Evolutionary conservation across 805 yeast genomes (phyloP).

Genomic region (Kluyveromyces nonfermentans): DNA sequence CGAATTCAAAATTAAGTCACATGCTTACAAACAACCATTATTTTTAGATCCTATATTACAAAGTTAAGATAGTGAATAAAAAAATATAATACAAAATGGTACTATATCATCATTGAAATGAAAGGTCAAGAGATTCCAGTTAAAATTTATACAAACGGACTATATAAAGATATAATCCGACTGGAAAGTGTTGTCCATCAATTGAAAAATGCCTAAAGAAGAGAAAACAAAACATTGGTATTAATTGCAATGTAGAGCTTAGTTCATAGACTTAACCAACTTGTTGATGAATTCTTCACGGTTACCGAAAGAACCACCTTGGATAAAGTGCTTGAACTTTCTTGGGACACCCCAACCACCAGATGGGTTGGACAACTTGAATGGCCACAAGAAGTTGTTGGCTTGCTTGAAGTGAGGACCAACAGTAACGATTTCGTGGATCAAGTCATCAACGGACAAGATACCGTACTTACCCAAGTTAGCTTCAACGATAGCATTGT

Average conservation of each 20-base stretch:
- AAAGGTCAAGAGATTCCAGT: not conserved
- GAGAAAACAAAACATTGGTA: not conserved
- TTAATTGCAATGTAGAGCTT: slow-evolving; percentile 26
- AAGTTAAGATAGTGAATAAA: too few relatives aligned
- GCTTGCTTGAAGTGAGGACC: slow-evolving; percentile 99
- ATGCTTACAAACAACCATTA: too few relatives aligned
- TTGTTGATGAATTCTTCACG: slow-evolving; percentile 93
- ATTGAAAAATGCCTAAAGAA: not conserved
- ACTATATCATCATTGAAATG: not conserved
- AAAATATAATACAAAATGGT: not conserved
- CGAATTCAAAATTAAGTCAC: too few relatives aligned
- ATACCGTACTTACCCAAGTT: slow-evolving; percentile 88
- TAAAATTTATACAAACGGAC: not conserved
- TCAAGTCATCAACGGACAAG: slow-evolving; percentile 83
- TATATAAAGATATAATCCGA: slow-evolving; percentile 2
- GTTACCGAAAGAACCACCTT: slow-evolving; percentile 98
- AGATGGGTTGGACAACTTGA: slow-evolving; percentile 91
- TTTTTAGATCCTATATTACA: not conserved
- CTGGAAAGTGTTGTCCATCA: not conserved
- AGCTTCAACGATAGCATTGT: slow-evolving; percentile 83
- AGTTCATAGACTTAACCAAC: slow-evolving; percentile 89
- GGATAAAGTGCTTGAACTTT: slow-evolving; percentile 95
- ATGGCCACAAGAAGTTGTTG: slow-evolving; percentile 97
- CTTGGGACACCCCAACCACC: slow-evolving; percentile 97
- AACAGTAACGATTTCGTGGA: slow-evolving; percentile 92